Conservation (phyloP, 2,329 filamentous ascomycete species). For the Paecilomyces fulvus region DNA sequence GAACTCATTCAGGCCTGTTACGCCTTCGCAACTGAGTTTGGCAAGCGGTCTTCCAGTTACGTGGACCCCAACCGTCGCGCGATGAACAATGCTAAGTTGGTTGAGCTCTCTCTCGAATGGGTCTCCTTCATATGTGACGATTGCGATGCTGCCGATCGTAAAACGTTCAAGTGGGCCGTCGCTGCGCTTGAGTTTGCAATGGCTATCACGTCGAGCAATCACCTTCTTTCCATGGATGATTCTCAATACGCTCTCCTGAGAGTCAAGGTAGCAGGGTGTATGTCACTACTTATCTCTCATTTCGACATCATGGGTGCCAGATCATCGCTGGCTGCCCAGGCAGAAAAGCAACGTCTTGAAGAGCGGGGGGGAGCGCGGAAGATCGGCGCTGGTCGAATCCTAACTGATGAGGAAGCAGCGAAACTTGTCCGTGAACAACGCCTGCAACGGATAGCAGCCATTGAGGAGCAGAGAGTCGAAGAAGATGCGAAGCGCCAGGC, state of each 20-base stretch:
- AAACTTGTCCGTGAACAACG: constrained; percentile 67
- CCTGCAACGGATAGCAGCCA: constrained; percentile 59
- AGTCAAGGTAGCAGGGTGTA: constrained; percentile 88
- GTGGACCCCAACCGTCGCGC: constrained; percentile 93
- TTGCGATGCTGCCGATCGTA: constrained; percentile 85
- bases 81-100: constrained; percentile 95
- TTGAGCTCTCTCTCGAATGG: constrained; percentile 90
- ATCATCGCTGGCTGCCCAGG: constrained; percentile 85
- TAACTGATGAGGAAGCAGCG: constrained; percentile 79
- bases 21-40: constrained; percentile 97
- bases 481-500: constrained; percentile 79
- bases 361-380: constrained; percentile 67
- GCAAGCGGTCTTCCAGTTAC: constrained; percentile 85
- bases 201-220: constrained; percentile 89
- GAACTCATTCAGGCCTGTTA: constrained; percentile 97
- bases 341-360: constrained; percentile 82
- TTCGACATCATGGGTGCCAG: constrained; percentile 98
- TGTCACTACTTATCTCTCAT: constrained; percentile 94
- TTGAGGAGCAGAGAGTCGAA: constrained; percentile 71
- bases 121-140: constrained; percentile 97
- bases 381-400: constrained; percentile 64
- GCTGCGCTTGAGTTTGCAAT: constrained; percentile 92
- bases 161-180: constrained; percentile 96
- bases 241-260: constrained; percentile 77
- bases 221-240: constrained; percentile 84